These are phyloP conservation scores for Acmispon strigosus DNA, from an alignment of 306 rosid genomes.

Conservation along the genomic window DNA sequence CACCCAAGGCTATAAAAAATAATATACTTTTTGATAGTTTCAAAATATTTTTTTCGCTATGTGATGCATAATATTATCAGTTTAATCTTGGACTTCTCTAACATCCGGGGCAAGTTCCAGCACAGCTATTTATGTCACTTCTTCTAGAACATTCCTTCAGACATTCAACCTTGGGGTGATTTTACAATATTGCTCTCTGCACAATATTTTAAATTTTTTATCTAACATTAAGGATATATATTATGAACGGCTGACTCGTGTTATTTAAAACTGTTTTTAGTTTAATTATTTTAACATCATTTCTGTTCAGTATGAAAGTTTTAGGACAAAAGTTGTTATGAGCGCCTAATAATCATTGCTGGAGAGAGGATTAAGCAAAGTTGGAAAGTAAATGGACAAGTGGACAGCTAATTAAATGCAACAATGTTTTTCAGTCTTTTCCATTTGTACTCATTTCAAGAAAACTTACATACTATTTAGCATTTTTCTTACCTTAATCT, in stretches of 20 bases:
- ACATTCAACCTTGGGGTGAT: not conserved
- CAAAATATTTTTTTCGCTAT: not conserved
- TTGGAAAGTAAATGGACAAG: not conserved
- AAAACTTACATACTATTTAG: not conserved
- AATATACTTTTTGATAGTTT: not conserved
- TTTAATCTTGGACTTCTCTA: constrained; percentile 5
- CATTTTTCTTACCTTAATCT: not conserved
- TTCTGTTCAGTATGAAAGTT: not conserved
- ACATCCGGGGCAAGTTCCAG: not conserved
- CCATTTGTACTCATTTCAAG: not conserved
- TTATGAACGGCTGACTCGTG: not conserved
- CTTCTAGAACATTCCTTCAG: not conserved
- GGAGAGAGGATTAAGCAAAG: not conserved
- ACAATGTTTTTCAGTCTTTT: not conserved
- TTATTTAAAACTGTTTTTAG: not conserved
- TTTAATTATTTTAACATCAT: not conserved
- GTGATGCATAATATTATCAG: not conserved
- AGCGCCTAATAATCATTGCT: not conserved
- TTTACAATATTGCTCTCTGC: not conserved
- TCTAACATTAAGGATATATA: constrained; percentile 2
- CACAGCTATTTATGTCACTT: not conserved
- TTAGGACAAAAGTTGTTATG: not conserved
- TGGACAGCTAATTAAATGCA: not conserved
- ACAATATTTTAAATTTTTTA: not conserved
- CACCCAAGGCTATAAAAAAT: not conserved